Percentiles rank a stretch among this genome's conserved stretches.
phyloP scores from a whole-genome alignment of 2,329 filamentous ascomycete species.

The Nectriaceae sp. region DNA sequence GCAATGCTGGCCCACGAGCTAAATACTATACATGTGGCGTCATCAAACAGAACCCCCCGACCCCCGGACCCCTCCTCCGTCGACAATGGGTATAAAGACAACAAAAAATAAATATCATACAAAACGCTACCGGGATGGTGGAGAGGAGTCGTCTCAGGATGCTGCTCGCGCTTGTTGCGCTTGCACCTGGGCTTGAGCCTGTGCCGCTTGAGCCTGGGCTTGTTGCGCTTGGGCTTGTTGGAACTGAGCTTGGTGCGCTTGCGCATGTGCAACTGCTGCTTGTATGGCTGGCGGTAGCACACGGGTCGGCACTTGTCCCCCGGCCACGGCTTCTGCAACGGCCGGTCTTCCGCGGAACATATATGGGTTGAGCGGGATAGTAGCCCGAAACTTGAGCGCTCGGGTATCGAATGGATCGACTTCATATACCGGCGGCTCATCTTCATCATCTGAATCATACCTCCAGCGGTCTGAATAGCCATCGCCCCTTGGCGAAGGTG shows the following conservation, averaged over 20 bases:
- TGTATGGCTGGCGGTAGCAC: slow-evolving; percentile 26
- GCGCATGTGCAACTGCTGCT: slow-evolving; percentile 19
- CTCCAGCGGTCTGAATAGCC: slow-evolving; percentile 72
- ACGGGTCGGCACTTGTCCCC: slow-evolving; percentile 24
- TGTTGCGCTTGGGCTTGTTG: slow-evolving; percentile 29
- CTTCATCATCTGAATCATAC: slow-evolving; percentile 85
- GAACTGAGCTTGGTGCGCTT: slow-evolving; percentile 14
- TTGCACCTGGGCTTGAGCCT: slow-evolving; percentile 20
- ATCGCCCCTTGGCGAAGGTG: slow-evolving; percentile 46
- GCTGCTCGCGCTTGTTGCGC: slow-evolving; percentile 22
- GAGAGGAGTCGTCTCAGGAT: slow-evolving; percentile 3
- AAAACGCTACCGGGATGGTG: slow-evolving; percentile 7
- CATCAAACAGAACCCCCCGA: slow-evolving; percentile 13
- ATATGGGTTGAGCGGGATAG: slow-evolving; percentile 52
- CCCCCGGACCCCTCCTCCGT: slow-evolving; percentile 4
- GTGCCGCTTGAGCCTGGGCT: slow-evolving; percentile 28
- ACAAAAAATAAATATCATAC: slow-evolving; percentile 29
- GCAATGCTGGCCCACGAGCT: slow-evolving; percentile 34
- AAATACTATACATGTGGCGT: slow-evolving; percentile 26
- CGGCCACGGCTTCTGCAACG: slow-evolving; percentile 30
- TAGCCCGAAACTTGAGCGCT: slow-evolving; percentile 62
- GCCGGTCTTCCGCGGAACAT: slow-evolving; percentile 42
- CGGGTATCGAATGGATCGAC: slow-evolving; percentile 70
- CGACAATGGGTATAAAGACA: slow-evolving; percentile 31
- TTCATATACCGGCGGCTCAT: slow-evolving; percentile 72